Base-by-base conservation (phyloP, 441 rosid genomes). In the Biscutella laevigata region DNA sequence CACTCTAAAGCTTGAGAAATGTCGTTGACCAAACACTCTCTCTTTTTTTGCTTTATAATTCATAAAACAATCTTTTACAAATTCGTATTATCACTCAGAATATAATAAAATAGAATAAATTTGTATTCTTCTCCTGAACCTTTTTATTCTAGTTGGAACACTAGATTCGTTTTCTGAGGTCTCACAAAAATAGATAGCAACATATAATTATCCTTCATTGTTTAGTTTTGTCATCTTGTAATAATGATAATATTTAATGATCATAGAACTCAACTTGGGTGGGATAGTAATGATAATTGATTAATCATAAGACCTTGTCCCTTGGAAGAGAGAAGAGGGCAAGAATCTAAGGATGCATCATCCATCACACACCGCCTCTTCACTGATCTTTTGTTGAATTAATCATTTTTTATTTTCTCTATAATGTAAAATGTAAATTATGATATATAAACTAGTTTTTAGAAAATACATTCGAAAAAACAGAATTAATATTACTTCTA, bases 321-420 rank as follows among this genome's bases (percentile, higher is more conserved):
- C 41, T 65, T 65, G 48, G 64, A 37, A 44, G 54, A 58, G 7
- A 58, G 42, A 51, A 65, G 59, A 65, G 45, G 54, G 36, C 64
- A n/a, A 36, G 41, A 58, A 50, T 50, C 59, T 42, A 42, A 30
- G 24, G 47, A 38, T 57, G 25, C 62, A 30, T 47, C n/a, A n/a
- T n/a, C n/a, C n/a, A n/a, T n/a, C n/a, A n/a, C n/a, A n/a, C n/a
- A n/a, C n/a, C n/a, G n/a, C n/a, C n/a, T n/a, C n/a, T n/a, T n/a
- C n/a, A n/a, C n/a, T n/a, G n/a, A n/a, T n/a, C n/a, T n/a, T n/a
- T n/a, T n/a, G n/a, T n/a, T n/a, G n/a, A n/a, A n/a, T n/a, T n/a
- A n/a, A n/a, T n/a, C n/a, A n/a, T n/a, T n/a, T n/a, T n/a, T n/a
- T n/a, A n/a, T n/a, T n/a, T n/a, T n/a, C n/a, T n/a, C n/a, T n/a